Evolutionary conservation across 1,284 basidiomycete species (phyloP), one percentile per base, ranked within the genome.

Genomic region (Pseudozyma thailandica): DNA sequence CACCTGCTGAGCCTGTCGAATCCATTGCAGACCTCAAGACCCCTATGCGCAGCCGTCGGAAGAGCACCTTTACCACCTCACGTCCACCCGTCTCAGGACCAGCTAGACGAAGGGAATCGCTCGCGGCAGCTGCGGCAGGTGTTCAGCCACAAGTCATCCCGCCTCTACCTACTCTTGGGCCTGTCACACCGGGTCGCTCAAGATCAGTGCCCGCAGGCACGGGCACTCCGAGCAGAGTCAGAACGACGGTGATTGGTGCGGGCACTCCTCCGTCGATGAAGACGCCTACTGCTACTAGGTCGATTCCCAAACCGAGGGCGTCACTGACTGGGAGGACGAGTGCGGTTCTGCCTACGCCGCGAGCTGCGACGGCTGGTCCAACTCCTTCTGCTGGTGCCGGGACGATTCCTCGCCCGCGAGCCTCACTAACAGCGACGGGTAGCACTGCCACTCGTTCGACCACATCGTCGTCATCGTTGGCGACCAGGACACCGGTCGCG

Each of bases 31-130:
- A 56, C 15, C 52, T 30, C 30, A 65, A 61, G 42, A 71, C 68
- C 16, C 68, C 68, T 0, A 51, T 71, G 61, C 57, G 61, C 8
- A 51, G 50, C 23, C 49, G 69, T n/a, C 57, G 69, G 15, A 72
- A 72, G 45, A 58, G 54, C 47, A 65, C 62, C 0, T 64, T 71
- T 43, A 71, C 68, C 37, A 51, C 21, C 48, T 48, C 62, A 3
- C 62, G 69, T 4, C 62, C 69, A 6, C 69, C 69, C 20, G 69
- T 72, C 0, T 65, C 58, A 2, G 69, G 69, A 6, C 53, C 56
- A 3, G 62, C 55, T 4, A 48, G 50, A 2, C 61, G 69, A 16
- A 27, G 69, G 5, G 69, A 72, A 21, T 61, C 57, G 2, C 58
- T 72, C 4, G 57, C 47, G 6, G 55, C 66, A 13, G 18, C 60